Percentiles rank a stretch among this genome's conserved stretches.
Conservation (phyloP, 306 rosid species). For the Rosa chinensis region DNA sequence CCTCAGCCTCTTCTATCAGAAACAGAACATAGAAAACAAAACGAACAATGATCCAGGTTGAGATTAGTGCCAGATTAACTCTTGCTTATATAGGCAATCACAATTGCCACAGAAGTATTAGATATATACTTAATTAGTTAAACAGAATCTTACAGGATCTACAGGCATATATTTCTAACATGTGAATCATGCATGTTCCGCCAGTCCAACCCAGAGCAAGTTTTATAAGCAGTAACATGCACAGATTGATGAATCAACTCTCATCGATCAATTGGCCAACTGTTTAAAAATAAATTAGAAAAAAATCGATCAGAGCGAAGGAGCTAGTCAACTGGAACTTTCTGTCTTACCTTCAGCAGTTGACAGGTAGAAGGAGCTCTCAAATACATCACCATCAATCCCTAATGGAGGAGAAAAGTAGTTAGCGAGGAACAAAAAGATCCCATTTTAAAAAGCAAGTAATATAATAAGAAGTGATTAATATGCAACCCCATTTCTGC, state of each 20-base stretch:
- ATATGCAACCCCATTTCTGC: background rate
- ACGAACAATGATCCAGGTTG: background rate
- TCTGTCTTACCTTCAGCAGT: background rate
- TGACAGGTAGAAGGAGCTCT: slow-evolving; percentile 23
- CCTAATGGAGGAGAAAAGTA: slow-evolving; percentile 11
- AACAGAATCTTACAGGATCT: slow-evolving; percentile 11
- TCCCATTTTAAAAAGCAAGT: background rate
- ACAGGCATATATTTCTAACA: background rate
- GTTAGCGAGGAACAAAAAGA: background rate
- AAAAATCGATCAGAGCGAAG: background rate
- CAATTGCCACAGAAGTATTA: background rate
- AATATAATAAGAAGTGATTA: background rate
- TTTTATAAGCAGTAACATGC: background rate
- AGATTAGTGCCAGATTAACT: background rate
- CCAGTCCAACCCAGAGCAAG: background rate
- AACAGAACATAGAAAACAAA: background rate
- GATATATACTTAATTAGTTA: background rate
- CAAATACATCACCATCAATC: background rate
- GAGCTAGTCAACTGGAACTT: slow-evolving; percentile 3
- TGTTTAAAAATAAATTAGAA: background rate
- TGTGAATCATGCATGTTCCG: slow-evolving; percentile 12
- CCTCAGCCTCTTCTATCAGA: background rate
- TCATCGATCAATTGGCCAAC: slow-evolving; percentile 4
- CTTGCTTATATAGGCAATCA: background rate
- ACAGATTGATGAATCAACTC: background rate